These are phyloP conservation scores for Discostella pseudostelligera DNA, from an alignment of 108 stramenopile genomes.

Conservation along the genomic window DNA sequence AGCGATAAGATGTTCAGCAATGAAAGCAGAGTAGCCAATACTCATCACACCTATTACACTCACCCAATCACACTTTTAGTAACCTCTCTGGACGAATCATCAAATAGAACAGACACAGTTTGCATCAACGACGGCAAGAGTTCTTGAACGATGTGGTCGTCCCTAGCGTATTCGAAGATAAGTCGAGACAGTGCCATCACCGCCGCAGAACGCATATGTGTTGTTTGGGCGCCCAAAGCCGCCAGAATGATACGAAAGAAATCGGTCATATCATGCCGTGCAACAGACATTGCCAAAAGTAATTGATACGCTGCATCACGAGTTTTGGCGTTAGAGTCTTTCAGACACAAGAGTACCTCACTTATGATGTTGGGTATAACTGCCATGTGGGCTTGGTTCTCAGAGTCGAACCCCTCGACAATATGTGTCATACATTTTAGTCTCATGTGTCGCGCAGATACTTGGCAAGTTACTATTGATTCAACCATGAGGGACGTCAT, in stretches of 20 bases:
- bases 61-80: slow-evolving; percentile 82
- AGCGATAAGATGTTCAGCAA: neutral
- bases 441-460: slow-evolving; percentile 76
- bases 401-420: slow-evolving; percentile 52
- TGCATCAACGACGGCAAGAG: slow-evolving; percentile 73
- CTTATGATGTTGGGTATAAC: slow-evolving; percentile 61
- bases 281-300: slow-evolving; percentile 65
- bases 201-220: slow-evolving; percentile 93
- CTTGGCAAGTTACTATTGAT: slow-evolving; percentile 68
- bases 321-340: slow-evolving; percentile 93
- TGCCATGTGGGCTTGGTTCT: slow-evolving; percentile 48
- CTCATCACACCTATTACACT: neutral
- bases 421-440: slow-evolving; percentile 72
- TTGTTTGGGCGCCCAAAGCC: slow-evolving; percentile 79
- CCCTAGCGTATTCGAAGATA: slow-evolving; percentile 65
- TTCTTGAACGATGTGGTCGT: slow-evolving; percentile 57
- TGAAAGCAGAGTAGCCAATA: neutral
- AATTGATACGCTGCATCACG: slow-evolving; percentile 83
- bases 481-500: slow-evolving; percentile 64
- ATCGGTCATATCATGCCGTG: slow-evolving; percentile 50
- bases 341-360: slow-evolving; percentile 88
- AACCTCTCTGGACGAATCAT: slow-evolving; percentile 87
- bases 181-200: slow-evolving; percentile 75
- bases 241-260: slow-evolving; percentile 75
- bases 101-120: slow-evolving; percentile 85